Evolutionary conservation across 1,284 basidiomycete species (phyloP).

Genomic region (Salmacisia buchloeana): DNA sequence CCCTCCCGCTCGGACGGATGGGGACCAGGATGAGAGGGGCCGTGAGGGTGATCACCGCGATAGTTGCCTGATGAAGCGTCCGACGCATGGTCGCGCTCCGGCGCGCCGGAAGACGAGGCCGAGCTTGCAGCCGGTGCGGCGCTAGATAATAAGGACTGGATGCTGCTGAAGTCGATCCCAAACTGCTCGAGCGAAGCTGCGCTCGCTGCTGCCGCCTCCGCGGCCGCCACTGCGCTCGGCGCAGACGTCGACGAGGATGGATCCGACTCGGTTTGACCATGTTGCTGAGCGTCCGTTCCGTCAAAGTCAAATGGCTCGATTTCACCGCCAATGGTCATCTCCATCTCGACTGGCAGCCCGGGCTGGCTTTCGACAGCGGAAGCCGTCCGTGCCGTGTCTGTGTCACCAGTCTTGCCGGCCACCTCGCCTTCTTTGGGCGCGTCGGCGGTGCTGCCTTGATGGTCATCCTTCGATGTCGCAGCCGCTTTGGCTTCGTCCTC

Average conservation of each 20-base stretch:
- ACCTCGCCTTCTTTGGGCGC: no score
- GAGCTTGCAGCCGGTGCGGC: no score
- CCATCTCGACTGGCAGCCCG: not conserved
- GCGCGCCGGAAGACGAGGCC: no score
- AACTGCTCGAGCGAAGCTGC: not conserved
- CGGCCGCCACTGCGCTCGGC: not conserved
- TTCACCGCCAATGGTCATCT: slow-evolving; percentile 5
- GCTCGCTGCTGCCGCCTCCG: not conserved
- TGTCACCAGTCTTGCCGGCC: not conserved
- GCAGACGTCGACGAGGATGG: not conserved
- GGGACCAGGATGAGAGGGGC: no score
- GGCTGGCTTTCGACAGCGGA: no score
- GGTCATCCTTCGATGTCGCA: no score
- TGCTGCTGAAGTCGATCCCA: not conserved
- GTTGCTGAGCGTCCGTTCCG: not conserved
- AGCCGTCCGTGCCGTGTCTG: not conserved
- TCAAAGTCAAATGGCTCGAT: slow-evolving; percentile 4
- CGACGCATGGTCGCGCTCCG: no score
- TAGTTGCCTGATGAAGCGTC: no score
- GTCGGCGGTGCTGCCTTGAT: no score
- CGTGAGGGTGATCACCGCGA: no score
- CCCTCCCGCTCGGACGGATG: no score
- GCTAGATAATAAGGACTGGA: not conserved
- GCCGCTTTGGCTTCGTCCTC: no score
- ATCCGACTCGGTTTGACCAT: not conserved